A percentile compares a stretch with the other conserved stretches of the same genome.
phyloP scores from a whole-genome alignment of 1,284 basidiomycete species.

The Acaromyces ingoldii region DNA sequence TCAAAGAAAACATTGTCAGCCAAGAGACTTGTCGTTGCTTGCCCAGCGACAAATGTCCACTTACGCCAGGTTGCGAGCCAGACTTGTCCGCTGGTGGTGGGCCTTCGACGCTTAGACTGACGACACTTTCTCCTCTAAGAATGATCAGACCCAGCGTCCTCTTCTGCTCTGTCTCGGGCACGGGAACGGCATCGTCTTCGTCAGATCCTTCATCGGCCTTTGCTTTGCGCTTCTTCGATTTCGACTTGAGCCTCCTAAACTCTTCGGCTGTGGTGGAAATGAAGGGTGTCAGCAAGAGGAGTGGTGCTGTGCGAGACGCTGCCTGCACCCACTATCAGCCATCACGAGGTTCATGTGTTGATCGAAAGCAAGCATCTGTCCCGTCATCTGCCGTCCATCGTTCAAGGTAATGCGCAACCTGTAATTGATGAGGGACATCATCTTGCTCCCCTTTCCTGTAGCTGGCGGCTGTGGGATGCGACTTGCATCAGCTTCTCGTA shows the following conservation, averaged over 20 bases:
- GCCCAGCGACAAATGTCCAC: slow-evolving; percentile 39
- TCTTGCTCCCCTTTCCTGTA: slow-evolving; percentile 59
- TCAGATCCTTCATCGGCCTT: slow-evolving; percentile 32
- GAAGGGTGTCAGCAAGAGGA: not conserved
- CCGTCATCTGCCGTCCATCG: slow-evolving; percentile 90
- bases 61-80: slow-evolving; percentile 67
- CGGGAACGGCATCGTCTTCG: slow-evolving; percentile 55
- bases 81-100: slow-evolving; percentile 88
- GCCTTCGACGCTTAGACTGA: slow-evolving; percentile 89
- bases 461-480: not conserved
- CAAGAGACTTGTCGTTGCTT: not conserved
- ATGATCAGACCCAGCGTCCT: slow-evolving; percentile 92
- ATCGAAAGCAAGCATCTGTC: slow-evolving; percentile 99
- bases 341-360: slow-evolving; percentile 99
- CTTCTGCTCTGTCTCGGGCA: slow-evolving; percentile 85
- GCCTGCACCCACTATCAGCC: slow-evolving; percentile 92
- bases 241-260: slow-evolving; percentile 44
- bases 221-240: slow-evolving; percentile 25
- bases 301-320: slow-evolving; percentile 76
- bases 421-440: slow-evolving; percentile 97
- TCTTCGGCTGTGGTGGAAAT: slow-evolving; percentile 33
- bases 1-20: not conserved
- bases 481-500: too few species aligned
- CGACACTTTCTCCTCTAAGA: slow-evolving; percentile 90
- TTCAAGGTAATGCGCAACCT: slow-evolving; percentile 94